Conservation (phyloP, 2,329 filamentous ascomycete genomes). For the Colletotrichum lupini region DNA sequence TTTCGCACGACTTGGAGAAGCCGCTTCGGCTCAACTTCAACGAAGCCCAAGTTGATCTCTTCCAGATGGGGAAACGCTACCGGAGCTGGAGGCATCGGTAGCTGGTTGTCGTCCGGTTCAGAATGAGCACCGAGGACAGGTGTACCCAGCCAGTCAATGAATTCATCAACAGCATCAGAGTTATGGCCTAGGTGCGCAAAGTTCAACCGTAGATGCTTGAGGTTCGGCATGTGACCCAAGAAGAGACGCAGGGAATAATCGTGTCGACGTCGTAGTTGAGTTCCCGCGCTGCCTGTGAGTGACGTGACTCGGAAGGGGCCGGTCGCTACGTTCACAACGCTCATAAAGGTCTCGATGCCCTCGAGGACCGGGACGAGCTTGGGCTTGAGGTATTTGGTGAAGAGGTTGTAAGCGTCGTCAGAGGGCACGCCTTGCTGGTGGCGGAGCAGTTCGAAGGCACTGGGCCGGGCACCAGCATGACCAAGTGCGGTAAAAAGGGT, state of each 20-base stretch:
- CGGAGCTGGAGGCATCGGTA: slow-evolving; percentile 37
- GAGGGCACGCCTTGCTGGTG: slow-evolving; percentile 44
- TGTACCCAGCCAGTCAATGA: slow-evolving; percentile 53
- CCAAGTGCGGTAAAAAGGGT: slow-evolving; percentile 56
- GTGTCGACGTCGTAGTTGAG: neutral
- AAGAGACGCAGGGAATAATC: slow-evolving; percentile 47
- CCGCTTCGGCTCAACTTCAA: slow-evolving; percentile 41
- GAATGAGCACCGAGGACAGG: slow-evolving; percentile 6
- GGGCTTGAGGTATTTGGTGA: slow-evolving; percentile 49
- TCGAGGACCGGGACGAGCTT: slow-evolving; percentile 53
- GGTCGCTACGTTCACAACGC: slow-evolving; percentile 41
- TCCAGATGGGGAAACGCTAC: slow-evolving; percentile 54
- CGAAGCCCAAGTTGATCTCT: slow-evolving; percentile 38
- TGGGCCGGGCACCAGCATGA: slow-evolving; percentile 48
- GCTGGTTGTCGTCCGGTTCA: neutral
- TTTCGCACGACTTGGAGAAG: slow-evolving; percentile 52
- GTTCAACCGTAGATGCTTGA: slow-evolving; percentile 66
- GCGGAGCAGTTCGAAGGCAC: slow-evolving; percentile 60
- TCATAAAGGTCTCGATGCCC: slow-evolving; percentile 57
- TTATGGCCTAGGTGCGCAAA: slow-evolving; percentile 43
- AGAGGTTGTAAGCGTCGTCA: slow-evolving; percentile 58
- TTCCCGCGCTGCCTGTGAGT: neutral
- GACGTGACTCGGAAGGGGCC: neutral
- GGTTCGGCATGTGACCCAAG: slow-evolving; percentile 50
- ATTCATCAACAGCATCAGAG: slow-evolving; percentile 22